Conservation (phyloP, 768 basidiomycete species). For the Mycena metata region DNA sequence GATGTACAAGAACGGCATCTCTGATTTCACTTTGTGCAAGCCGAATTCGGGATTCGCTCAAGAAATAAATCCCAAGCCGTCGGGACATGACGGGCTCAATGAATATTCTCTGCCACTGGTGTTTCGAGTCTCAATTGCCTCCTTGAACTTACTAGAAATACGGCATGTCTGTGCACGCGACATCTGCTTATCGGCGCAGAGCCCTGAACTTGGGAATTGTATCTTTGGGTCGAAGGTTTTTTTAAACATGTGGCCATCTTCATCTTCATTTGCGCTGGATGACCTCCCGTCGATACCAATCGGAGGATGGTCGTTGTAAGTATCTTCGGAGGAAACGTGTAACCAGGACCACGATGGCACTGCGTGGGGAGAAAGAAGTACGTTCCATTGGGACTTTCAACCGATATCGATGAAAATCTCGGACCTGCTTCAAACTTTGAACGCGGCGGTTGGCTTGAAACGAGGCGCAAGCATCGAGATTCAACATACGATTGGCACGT, state of each 20-base stretch:
- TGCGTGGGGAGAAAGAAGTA: background rate
- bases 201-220: background rate
- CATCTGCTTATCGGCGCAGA: conserved; percentile 22
- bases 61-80: too few relatives aligned
- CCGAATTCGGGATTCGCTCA: too few relatives aligned
- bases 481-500: background rate
- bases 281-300: conserved; percentile 15
- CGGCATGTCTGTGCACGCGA: conserved; percentile 12
- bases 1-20: background rate
- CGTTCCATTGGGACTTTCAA: background rate
- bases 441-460: background rate
- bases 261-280: background rate
- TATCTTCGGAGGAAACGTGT: background rate
- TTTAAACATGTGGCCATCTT: background rate
- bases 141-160: background rate
- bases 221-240: background rate
- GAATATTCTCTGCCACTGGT: too few relatives aligned
- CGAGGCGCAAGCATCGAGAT: conserved; percentile 3
- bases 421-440: too few relatives aligned
- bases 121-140: too few relatives aligned
- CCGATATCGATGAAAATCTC: conserved; percentile 17
- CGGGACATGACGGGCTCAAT: too few relatives aligned
- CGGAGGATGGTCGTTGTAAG: conserved; percentile 10
- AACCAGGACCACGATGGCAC: background rate
- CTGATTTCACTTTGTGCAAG: too few relatives aligned